These are phyloP conservation scores for Pyricularia grisea DNA, from an alignment of 2,329 filamentous ascomycete genomes.

Conservation along the genomic window DNA sequence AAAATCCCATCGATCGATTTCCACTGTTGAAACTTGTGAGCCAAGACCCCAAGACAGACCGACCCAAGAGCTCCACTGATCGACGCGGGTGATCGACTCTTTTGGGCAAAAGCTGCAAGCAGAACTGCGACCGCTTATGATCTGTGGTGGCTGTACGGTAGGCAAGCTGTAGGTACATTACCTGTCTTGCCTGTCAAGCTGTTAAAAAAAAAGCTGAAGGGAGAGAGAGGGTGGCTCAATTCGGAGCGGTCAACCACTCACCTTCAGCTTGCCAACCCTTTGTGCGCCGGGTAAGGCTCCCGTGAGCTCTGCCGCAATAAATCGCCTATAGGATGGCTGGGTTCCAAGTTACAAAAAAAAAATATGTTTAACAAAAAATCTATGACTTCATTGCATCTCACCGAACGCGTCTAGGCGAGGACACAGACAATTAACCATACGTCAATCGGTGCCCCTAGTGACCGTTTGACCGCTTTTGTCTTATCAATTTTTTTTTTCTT, in stretches of 20 bases:
- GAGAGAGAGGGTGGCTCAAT: too few relatives aligned
- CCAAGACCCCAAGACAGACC: not conserved
- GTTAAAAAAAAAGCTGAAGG: too few relatives aligned
- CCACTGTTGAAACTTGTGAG: not conserved
- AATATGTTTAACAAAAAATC: not conserved
- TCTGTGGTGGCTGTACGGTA: too few relatives aligned
- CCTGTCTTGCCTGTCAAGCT: too few relatives aligned
- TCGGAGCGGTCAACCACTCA: too few relatives aligned
- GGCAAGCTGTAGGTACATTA: too few relatives aligned
- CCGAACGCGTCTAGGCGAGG: not conserved
- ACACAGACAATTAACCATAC: not conserved
- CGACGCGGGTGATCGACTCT: not conserved
- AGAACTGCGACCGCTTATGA: not conserved
- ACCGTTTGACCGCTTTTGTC: not conserved
- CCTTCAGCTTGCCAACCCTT: too few relatives aligned
- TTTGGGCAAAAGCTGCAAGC: not conserved
- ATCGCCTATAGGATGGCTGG: not conserved
- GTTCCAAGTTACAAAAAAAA: not conserved
- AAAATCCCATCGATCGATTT: not conserved
- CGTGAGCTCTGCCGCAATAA: not conserved
- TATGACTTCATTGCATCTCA: not conserved
- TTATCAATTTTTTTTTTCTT: too few relatives aligned
- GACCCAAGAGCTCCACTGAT: not conserved
- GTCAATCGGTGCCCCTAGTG: not conserved
- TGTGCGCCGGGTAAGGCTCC: not conserved